Conservation (phyloP, 345 rosid species). For the Lumnitzera racemosa region DNA sequence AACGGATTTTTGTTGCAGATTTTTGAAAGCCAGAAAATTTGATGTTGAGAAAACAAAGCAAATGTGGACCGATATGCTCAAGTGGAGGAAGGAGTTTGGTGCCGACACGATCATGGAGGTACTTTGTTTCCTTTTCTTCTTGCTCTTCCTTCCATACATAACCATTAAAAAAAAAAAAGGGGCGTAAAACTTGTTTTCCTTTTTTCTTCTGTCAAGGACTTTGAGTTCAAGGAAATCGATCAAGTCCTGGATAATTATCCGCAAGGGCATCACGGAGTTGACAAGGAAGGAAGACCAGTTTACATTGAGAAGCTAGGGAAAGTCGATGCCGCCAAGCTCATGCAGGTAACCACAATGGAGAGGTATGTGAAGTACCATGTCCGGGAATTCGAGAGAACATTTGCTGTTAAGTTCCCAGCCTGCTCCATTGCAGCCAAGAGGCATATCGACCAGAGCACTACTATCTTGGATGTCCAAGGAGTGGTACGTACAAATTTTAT, state of each 20-base stretch:
- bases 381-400: slow-evolving; percentile 70
- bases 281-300: slow-evolving; percentile 74
- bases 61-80: slow-evolving; percentile 78
- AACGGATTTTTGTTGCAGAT: slow-evolving; percentile 18
- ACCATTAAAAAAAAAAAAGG: too few species aligned
- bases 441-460: slow-evolving; percentile 77
- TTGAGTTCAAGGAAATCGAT: slow-evolving; percentile 59
- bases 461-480: slow-evolving; percentile 86
- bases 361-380: slow-evolving; percentile 76
- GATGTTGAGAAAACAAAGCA: slow-evolving; percentile 71
- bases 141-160: background rate
- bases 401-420: slow-evolving; percentile 56
- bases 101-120: slow-evolving; percentile 74
- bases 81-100: slow-evolving; percentile 79
- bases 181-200: background rate
- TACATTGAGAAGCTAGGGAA: slow-evolving; percentile 75
- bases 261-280: slow-evolving; percentile 82
- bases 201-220: slow-evolving; percentile 33
- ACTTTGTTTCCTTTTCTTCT: background rate
- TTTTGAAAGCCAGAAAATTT: slow-evolving; percentile 70
- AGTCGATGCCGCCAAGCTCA: slow-evolving; percentile 66
- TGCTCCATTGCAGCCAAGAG: slow-evolving; percentile 61
- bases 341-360: slow-evolving; percentile 71
- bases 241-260: slow-evolving; percentile 72
- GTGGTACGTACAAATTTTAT: slow-evolving; percentile 42